phyloP scores from a whole-genome alignment of 225 moss, liverwort and hornwort genomes.

The Polytrichum commune region DNA sequence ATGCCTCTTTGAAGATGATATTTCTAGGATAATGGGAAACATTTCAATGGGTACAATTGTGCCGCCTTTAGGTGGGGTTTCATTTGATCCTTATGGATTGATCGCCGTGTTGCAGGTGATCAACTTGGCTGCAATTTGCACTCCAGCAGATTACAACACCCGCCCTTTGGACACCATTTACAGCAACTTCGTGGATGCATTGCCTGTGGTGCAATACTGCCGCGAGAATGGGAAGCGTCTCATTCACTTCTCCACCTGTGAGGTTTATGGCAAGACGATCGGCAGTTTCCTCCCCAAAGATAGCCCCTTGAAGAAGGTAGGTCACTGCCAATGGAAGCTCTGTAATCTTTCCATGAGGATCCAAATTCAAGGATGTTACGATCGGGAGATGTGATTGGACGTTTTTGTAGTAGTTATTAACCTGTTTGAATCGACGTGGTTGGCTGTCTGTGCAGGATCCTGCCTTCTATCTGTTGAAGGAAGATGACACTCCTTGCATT shows the following conservation, averaged over 20 bases:
- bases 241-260: slow-evolving; percentile 39
- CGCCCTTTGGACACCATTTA: slow-evolving; percentile 34
- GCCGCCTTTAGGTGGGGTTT: too few species aligned
- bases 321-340: background rate
- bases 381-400: too few species aligned
- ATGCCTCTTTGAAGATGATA: too few species aligned
- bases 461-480: slow-evolving; percentile 23
- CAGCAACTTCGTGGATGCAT: slow-evolving; percentile 38
- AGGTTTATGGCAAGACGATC: slow-evolving; percentile 36
- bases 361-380: background rate
- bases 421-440: too few species aligned
- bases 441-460: slow-evolving; percentile 12
- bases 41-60: too few species aligned
- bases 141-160: slow-evolving; percentile 40
- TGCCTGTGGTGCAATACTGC: slow-evolving; percentile 32
- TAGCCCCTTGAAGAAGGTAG: slow-evolving; percentile 23
- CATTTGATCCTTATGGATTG: too few species aligned
- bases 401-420: too few species aligned
- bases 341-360: too few species aligned
- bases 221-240: slow-evolving; percentile 27
- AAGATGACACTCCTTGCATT: slow-evolving; percentile 29
- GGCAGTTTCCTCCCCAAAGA: slow-evolving; percentile 34
- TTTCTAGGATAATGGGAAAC: too few species aligned
- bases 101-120: slow-evolving; percentile 14
- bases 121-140: slow-evolving; percentile 41